Evolutionary conservation across 352 stramenopile species (phyloP).

Genomic region (Ophiocytium majus): DNA sequence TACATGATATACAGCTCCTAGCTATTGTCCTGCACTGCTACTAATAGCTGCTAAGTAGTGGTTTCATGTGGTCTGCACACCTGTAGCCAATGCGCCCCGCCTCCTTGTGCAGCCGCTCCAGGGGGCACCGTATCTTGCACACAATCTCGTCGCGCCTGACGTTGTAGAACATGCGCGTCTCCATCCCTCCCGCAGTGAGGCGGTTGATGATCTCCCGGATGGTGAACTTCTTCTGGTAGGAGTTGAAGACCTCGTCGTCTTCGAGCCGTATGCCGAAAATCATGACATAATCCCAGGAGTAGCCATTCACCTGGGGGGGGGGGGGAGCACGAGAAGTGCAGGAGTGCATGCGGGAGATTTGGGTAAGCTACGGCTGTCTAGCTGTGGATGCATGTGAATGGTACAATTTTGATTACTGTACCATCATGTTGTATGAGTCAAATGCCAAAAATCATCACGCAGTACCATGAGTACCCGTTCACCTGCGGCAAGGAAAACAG

Average conservation of each 20-base stretch:
- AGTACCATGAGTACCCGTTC: too few relatives aligned
- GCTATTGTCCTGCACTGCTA: too few relatives aligned
- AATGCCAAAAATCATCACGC: too few relatives aligned
- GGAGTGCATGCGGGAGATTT: too few relatives aligned
- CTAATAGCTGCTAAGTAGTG: too few relatives aligned
- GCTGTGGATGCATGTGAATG: too few relatives aligned
- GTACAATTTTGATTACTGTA: too few relatives aligned
- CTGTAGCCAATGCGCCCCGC: conserved; percentile 52
- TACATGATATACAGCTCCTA: too few relatives aligned
- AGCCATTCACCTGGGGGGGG: conserved; percentile 26
- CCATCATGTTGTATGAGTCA: too few relatives aligned
- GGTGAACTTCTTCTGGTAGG: conserved; percentile 46
- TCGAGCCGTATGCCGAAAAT: conserved; percentile 46
- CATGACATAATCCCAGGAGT: conserved; percentile 60
- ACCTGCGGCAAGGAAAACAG: too few relatives aligned
- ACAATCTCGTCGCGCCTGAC: conserved; percentile 56
- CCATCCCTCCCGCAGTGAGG: conserved; percentile 24
- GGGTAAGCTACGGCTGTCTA: too few relatives aligned
- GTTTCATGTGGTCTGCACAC: too few relatives aligned
- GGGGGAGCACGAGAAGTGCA: not conserved
- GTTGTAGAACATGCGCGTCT: conserved; percentile 54
- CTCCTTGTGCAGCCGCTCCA: conserved; percentile 50
- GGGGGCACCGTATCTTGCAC: conserved; percentile 53
- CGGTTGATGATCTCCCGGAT: conserved; percentile 49
- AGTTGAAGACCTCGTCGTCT: conserved; percentile 35